Base-by-base conservation (phyloP, 108 stramenopile species). In the Phaeodactylum tricornutum region DNA sequence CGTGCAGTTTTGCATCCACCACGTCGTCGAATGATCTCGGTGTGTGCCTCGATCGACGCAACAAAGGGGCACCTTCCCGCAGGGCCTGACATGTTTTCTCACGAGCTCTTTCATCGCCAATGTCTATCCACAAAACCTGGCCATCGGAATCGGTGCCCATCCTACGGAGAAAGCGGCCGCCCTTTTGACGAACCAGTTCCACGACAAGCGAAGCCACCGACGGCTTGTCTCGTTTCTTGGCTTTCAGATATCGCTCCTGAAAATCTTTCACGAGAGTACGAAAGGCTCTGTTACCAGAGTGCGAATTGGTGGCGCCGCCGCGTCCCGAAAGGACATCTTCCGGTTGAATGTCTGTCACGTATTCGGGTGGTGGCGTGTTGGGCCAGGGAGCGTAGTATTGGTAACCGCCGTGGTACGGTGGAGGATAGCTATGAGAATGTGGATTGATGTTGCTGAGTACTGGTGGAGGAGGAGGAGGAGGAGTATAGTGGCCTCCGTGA, bases 191-290 rank as follows among this genome's bases (percentile, higher is more conserved):
- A 35, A 79, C 62, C 21, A 53, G 46, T 19, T 73, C 64, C 0
- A 79, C 77, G 43, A 79, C 57, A 4, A 50, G 30, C 11, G 59
- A 38, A 6, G 62, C 53, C 23, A 89, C 80, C 24, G 64, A 59
- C n/a, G 87, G 87, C 62, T 84, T 89, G 50, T 83, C 67, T 1
- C 72, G 61, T 45, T 86, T 85, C 58, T 83, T 85, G 23, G 78
- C 80, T 29, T 79, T 69, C 17, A 79, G 43, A 32, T 79, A 79
- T 24, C 59, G 23, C 33, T 42, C 55, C 35, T 82, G 64, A 33
- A 64, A 60, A 38, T 59, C 28, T 38, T 83, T 75, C 33, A 93
- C 85, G 12, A 90, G 58, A 15, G 50, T 49, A 7, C 84, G 77
- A 61, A 79, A 87, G 3, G 57, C 63, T 8, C 78, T 62, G 53